A percentile compares a stretch with the other conserved stretches of the same genome.
Evolutionary conservation across 495 filamentous ascomycete genomes (phyloP).

Genomic region (Tuber borchii): DNA sequence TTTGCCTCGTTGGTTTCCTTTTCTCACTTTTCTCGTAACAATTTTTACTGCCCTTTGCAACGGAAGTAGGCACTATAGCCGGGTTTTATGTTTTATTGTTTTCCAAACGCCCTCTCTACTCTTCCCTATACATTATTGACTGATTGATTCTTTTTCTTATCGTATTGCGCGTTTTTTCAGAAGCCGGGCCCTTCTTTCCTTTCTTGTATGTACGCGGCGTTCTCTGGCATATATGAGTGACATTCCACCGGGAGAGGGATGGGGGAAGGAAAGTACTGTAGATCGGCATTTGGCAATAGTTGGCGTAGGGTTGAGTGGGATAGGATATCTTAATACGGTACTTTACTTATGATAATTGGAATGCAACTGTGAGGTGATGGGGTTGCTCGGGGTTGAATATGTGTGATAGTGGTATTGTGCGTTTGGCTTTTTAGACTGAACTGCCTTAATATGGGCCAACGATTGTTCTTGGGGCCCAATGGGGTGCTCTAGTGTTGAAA

Average conservation of each 20-base stretch:
- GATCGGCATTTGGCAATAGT: background rate
- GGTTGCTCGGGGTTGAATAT: background rate
- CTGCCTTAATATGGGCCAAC: background rate
- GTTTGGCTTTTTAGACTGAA: background rate
- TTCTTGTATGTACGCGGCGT: slow-evolving; percentile 5
- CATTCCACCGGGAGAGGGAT: background rate
- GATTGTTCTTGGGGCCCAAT: background rate
- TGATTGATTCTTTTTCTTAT: background rate
- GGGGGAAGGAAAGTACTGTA: background rate
- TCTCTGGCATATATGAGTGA: slow-evolving; percentile 1
- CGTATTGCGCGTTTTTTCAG: background rate
- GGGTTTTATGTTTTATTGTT: background rate
- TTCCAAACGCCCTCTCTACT: background rate
- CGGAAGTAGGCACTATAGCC: background rate
- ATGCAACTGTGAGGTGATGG: background rate
- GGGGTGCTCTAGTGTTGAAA: background rate
- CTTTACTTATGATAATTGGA: background rate
- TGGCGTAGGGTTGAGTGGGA: background rate
- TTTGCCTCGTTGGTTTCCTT: background rate
- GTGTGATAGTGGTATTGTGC: background rate
- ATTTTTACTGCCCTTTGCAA: background rate
- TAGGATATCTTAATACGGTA: background rate
- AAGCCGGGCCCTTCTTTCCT: background rate
- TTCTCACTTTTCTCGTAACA: background rate
- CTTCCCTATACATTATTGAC: slow-evolving; percentile 1